Percentiles rank a stretch among this genome's conserved stretches.
These are phyloP conservation scores for Tolypocladium tropicale DNA, from an alignment of 2,329 filamentous ascomycete genomes.

Conservation along the genomic window DNA sequence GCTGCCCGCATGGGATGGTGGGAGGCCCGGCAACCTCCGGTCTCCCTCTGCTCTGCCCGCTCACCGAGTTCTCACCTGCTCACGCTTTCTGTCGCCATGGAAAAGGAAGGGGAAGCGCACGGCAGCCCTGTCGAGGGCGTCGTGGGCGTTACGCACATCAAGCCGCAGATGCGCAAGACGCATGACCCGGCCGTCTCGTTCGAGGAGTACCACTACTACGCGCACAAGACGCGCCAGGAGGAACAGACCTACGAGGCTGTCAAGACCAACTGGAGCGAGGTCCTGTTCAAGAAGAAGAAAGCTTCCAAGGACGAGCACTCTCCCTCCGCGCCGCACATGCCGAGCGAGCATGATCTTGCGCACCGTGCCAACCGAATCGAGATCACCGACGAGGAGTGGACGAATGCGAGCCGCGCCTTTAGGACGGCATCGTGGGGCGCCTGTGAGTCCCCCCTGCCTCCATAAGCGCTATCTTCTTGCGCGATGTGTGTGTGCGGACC, in stretches of 20 bases:
- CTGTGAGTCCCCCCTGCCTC: background rate
- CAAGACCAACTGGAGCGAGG: conserved; percentile 3
- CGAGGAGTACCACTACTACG: conserved; percentile 17
- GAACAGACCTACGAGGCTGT: conserved; percentile 5
- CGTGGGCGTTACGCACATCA: background rate
- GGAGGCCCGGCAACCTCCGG: background rate
- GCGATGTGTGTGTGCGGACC: background rate
- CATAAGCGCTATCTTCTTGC: background rate
- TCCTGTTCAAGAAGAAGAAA: background rate
- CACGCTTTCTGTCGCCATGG: background rate
- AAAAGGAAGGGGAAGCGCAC: background rate
- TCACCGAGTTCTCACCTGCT: background rate
- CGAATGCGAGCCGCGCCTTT: conserved; percentile 21
- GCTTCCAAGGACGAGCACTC: background rate
- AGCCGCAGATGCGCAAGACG: conserved; percentile 5
- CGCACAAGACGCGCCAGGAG: conserved; percentile 12
- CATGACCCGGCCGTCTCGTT: conserved; percentile 14
- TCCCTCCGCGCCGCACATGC: background rate
- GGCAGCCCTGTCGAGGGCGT: background rate
- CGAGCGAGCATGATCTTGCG: conserved; percentile 1
- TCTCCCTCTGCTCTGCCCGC: background rate
- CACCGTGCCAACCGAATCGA: background rate
- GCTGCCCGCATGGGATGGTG: background rate
- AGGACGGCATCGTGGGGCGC: conserved; percentile 5
- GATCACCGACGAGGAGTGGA: conserved; percentile 30